Conservation (phyloP, 768 basidiomycete genomes). For the Trametes cingulata region DNA sequence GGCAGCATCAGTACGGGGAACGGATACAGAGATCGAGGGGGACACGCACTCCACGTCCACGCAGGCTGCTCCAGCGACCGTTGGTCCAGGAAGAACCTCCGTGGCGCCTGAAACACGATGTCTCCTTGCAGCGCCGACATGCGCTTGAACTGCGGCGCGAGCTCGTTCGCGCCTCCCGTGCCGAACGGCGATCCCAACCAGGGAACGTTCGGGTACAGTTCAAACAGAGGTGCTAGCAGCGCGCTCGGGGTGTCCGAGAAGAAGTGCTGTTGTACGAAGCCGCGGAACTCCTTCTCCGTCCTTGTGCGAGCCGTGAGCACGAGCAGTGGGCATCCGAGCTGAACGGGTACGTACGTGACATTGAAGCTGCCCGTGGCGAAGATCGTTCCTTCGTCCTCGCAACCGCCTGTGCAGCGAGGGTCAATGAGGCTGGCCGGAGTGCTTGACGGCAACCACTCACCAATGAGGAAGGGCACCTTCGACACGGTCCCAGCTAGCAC, state of each 20-base stretch:
- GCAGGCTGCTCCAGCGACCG: conserved; percentile 40
- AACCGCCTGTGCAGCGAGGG: not conserved
- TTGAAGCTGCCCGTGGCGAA: conserved; percentile 30
- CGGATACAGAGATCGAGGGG: not conserved
- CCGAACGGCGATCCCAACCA: conserved; percentile 53
- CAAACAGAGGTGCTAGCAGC: conserved; percentile 15
- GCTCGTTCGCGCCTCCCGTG: conserved; percentile 45
- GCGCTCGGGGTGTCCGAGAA: conserved; percentile 12
- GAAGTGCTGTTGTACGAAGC: conserved; percentile 23
- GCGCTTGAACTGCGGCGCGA: conserved; percentile 55
- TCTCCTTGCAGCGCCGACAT: conserved; percentile 53
- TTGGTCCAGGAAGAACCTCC: conserved; percentile 41
- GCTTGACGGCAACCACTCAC: not conserved
- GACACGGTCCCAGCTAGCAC: conserved; percentile 48
- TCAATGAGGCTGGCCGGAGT: not conserved
- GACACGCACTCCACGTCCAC: conserved; percentile 44
- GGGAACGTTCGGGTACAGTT: conserved; percentile 36
- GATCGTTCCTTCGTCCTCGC: conserved; percentile 52
- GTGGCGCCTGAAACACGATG: conserved; percentile 48
- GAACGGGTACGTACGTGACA: conserved; percentile 31
- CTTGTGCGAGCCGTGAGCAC: conserved; percentile 8
- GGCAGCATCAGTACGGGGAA: not conserved
- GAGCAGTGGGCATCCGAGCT: too few relatives aligned
- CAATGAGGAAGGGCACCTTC: conserved; percentile 46
- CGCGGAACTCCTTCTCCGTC: conserved; percentile 21